Conservation (phyloP, 352 stramenopile species). For the Paralagenidium karlingii region DNA sequence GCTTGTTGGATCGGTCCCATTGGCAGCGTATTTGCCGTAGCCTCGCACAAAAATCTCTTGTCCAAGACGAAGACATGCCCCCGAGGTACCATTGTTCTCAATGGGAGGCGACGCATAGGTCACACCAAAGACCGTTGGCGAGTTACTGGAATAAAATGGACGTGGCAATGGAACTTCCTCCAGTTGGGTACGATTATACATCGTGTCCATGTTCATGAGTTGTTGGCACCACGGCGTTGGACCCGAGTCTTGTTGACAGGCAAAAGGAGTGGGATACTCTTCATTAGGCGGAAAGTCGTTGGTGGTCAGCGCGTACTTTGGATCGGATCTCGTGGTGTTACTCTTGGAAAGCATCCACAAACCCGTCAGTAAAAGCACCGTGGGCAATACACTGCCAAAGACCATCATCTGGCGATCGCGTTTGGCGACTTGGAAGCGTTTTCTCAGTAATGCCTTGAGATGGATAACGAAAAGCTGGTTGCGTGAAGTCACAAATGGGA, state of each 20-base stretch:
- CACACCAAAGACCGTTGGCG: slow-evolving; percentile 13
- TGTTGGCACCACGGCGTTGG: slow-evolving; percentile 3
- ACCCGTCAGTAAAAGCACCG: slow-evolving; percentile 70
- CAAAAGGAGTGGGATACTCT: slow-evolving; percentile 3
- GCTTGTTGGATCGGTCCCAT: too few species aligned
- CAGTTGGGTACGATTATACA: not conserved
- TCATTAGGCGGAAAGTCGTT: not conserved
- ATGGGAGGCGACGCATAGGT: slow-evolving; percentile 10
- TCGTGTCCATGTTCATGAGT: not conserved
- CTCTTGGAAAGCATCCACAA: slow-evolving; percentile 24
- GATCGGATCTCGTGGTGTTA: slow-evolving; percentile 14
- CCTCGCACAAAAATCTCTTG: slow-evolving; percentile 12
- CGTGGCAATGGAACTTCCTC: too few species aligned
- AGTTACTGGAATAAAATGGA: slow-evolving; percentile 9
- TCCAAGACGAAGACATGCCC: slow-evolving; percentile 16
- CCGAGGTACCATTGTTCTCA: slow-evolving; percentile 10
- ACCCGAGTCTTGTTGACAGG: slow-evolving; percentile 3
- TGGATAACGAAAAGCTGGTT: slow-evolving; percentile 51
- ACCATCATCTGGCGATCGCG: slow-evolving; percentile 81
- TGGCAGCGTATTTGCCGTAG: slow-evolving; percentile 3
- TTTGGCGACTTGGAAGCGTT: slow-evolving; percentile 77
- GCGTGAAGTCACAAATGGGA: too few species aligned
- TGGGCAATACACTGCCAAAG: slow-evolving; percentile 37
- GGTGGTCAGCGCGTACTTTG: slow-evolving; percentile 8
- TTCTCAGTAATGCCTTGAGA: slow-evolving; percentile 67